These are phyloP conservation scores for Lasiodiplodia citricola DNA, from an alignment of 2,329 filamentous ascomycete genomes.

Conservation along the genomic window DNA sequence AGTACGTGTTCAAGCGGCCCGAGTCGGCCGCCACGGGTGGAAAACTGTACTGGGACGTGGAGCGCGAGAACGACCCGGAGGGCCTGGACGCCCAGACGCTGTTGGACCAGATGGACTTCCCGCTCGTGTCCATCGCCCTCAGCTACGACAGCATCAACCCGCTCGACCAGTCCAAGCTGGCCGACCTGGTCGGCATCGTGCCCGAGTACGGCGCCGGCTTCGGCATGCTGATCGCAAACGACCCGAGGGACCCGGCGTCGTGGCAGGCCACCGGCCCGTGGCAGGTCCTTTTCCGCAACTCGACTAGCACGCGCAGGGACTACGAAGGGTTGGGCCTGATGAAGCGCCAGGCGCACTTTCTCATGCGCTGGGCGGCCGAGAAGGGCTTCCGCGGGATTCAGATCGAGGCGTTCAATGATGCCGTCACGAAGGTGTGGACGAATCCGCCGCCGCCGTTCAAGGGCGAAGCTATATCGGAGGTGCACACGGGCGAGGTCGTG, in stretches of 20 bases:
- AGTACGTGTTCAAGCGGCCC: constrained; percentile 43
- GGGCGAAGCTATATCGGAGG: constrained; percentile 33
- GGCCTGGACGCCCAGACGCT: constrained; percentile 25
- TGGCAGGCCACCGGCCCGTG: constrained; percentile 37
- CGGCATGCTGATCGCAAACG: constrained; percentile 31
- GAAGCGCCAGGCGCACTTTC: constrained; percentile 41
- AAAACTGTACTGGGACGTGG: constrained; percentile 38
- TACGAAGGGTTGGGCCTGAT: constrained; percentile 44
- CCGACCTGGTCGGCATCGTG: constrained; percentile 20
- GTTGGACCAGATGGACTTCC: constrained; percentile 46
- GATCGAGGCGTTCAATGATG: constrained; percentile 42
- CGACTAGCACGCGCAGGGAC: constrained; percentile 43
- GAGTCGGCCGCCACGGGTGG: constrained; percentile 37
- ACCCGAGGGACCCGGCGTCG: constrained; percentile 34
- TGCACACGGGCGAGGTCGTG: constrained; percentile 34
- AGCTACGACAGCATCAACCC: constrained; percentile 40
- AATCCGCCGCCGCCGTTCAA: constrained; percentile 36
- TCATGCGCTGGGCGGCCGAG: constrained; percentile 44
- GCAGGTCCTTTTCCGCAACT: constrained; percentile 44
- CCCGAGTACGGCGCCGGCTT: constrained; percentile 37
- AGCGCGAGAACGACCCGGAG: constrained; percentile 29
- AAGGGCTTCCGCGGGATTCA: constrained; percentile 43
- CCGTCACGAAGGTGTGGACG: constrained; percentile 39
- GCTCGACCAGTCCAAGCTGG: constrained; percentile 31
- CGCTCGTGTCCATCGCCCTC: constrained; percentile 45